Evolutionary conservation across 768 basidiomycete genomes (phyloP), one percentile per base, ranked within the genome.

Genomic region (Trametes punicea): DNA sequence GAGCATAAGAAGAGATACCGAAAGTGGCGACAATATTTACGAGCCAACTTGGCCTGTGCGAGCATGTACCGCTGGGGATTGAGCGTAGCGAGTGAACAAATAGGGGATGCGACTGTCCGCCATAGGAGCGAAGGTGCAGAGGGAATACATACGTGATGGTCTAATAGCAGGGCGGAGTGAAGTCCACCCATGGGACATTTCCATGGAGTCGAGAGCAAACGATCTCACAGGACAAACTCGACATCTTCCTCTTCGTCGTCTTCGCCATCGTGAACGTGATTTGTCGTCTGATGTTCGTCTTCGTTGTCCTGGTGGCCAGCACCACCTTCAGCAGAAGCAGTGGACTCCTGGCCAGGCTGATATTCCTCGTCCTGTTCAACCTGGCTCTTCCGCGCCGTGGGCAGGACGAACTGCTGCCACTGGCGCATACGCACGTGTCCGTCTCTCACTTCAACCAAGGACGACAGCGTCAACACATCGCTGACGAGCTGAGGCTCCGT

Each of bases 171-270:
- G 38, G 27, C 18, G 41, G 29, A 21, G 20, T 42, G 39, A 27
- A 6, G 18, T 27, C 50, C 40, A 48, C 23, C 11, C 23, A 13
- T 9, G 25, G 10, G 16, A n/a, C 23, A 36, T 11, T 15, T 5
- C 20, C 10, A 36, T 8, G 9, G 21, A 29, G 18, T 4, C 21
- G 38, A 29, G 18, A 4, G 11, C 7, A 36, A 8, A 8, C 77
- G 56, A 75, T 67, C 38, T 79, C 81, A 58, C 67, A 88, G 78
- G 34, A 88, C 85, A 60, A 88, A 84, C n/a, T 80, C 85, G n/a
- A 88, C 79, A 36, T 87, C 85, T 29, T 87, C 86, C n/a, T 87
- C 86, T 2, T 84, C 84, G 2, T 86, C 85, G 9, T 86, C 83
- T 2, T 83, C 79, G 11, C 71, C 75, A 27, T 72, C 74, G 2